Base-by-base conservation (phyloP, 2,329 filamentous ascomycete genomes). In the Microsporum ferrugineum region DNA sequence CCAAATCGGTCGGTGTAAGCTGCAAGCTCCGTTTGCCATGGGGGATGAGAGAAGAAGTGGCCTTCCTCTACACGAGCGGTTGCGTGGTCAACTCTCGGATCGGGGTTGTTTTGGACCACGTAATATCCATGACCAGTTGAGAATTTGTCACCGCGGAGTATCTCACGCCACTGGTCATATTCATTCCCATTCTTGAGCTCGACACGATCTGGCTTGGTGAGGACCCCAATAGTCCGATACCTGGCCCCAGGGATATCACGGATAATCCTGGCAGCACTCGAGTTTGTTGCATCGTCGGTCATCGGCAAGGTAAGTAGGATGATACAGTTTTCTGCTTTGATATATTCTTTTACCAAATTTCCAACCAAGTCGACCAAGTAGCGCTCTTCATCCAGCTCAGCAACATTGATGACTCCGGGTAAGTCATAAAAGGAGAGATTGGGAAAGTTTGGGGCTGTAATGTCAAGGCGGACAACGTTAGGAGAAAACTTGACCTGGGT, bases 371-470 rank as follows among this genome's bases (percentile, higher is more conserved):
- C 77, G 10, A 91, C 86, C 0, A 92, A 76, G 61, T 88, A 88
- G 7, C 82, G 78, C 14, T 91, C 84, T 2, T 82, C 77, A 5
- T 81, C 81, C 5, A 84, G 78, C 1, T 84, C 82, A 0, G 86
- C 81, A 5, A 86, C 86, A 23, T 85, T 84, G 63, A 95, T 92
- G 0, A 95, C 84, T 0, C 91, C 91, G 0, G 91, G 91, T 0
- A 96, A 79, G 63, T 96, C 91, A 63, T 89, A 92, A 67, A 96
- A 95, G 0, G 87, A 89, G 0, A 96, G 71, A 4, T 89, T 84
- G 0, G 89, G 86, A 0, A 92, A 79, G 0, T 78, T 79, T 0
- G 88, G 87, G 0, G 86, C 87, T 0, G 84, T 84, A 31, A 96
- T 90, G 59, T 90, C 83, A 0, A 96, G 77, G 0, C 85, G 82